phyloP scores from a whole-genome alignment of 495 filamentous ascomycete species.

The Lophiotrema nucula region DNA sequence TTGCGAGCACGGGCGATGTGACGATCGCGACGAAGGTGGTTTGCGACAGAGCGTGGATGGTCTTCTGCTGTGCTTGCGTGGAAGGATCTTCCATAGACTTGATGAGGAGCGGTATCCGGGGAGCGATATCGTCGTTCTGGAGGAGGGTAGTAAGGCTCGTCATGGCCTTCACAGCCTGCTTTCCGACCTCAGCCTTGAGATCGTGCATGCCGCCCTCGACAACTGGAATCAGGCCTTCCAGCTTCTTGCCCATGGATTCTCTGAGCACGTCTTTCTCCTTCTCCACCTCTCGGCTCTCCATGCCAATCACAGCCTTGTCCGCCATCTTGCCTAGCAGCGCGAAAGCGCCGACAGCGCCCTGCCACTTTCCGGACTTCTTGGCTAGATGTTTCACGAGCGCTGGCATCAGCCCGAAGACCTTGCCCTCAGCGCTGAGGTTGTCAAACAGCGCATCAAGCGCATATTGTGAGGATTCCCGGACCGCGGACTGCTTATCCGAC shows the following conservation, averaged over 20 bases:
- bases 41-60: slow-evolving; percentile 93
- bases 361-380: slow-evolving; percentile 88
- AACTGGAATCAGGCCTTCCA: slow-evolving; percentile 86
- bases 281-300: slow-evolving; percentile 75
- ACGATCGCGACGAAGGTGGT: slow-evolving; percentile 99
- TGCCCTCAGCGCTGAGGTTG: slow-evolving; percentile 73
- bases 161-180: slow-evolving; percentile 89
- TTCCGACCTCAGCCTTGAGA: slow-evolving; percentile 81
- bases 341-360: slow-evolving; percentile 84
- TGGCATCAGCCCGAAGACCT: slow-evolving; percentile 76
- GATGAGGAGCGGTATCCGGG: slow-evolving; percentile 88
- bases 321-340: slow-evolving; percentile 85
- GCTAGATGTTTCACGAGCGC: slow-evolving; percentile 69
- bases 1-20: slow-evolving; percentile 95
- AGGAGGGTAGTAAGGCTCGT: slow-evolving; percentile 83
- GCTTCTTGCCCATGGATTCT: slow-evolving; percentile 86
- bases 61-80: slow-evolving; percentile 82
- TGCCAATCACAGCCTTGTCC: slow-evolving; percentile 82
- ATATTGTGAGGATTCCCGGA: slow-evolving; percentile 89
- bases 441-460: slow-evolving; percentile 86
- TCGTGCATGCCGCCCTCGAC: slow-evolving; percentile 96
- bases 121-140: slow-evolving; percentile 94
- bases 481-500: slow-evolving; percentile 84
- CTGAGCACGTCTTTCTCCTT: slow-evolving; percentile 81
- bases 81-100: slow-evolving; percentile 95